Percentiles rank a stretch among this genome's conserved stretches.
Evolutionary conservation across 2,329 filamentous ascomycete species (phyloP).

Genomic region (Beauveria sp.): DNA sequence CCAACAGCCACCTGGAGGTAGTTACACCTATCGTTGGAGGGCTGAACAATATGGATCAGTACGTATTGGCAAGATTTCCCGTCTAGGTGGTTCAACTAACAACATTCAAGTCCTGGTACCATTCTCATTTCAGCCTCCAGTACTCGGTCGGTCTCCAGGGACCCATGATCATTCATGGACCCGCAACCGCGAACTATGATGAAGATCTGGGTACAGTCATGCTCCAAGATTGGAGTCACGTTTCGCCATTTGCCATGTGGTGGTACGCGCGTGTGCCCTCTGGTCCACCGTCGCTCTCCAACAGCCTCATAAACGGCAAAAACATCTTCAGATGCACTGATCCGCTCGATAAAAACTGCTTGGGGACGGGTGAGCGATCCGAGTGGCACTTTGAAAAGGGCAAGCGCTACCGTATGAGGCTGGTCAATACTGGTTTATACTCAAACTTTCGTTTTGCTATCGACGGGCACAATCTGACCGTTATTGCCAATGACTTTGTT

Average conservation of each 20-base stretch:
- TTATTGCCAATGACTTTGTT: slow-evolving; percentile 51
- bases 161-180: slow-evolving; percentile 54
- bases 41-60: slow-evolving; percentile 43
- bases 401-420: slow-evolving; percentile 37
- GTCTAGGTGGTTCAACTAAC: neutral
- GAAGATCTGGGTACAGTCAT: slow-evolving; percentile 53
- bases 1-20: slow-evolving; percentile 34
- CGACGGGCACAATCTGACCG: slow-evolving; percentile 48
- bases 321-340: neutral
- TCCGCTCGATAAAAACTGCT: slow-evolving; percentile 11
- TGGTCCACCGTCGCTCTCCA: slow-evolving; percentile 17
- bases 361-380: slow-evolving; percentile 25
- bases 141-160: slow-evolving; percentile 51
- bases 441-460: slow-evolving; percentile 40
- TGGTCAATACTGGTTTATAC: slow-evolving; percentile 40
- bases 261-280: neutral
- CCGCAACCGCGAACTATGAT: slow-evolving; percentile 51
- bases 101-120: slow-evolving; percentile 40
- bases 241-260: neutral
- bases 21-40: slow-evolving; percentile 49
- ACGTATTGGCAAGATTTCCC: neutral
- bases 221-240: slow-evolving; percentile 53
- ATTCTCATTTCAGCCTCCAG: slow-evolving; percentile 49
- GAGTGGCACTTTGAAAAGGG: slow-evolving; percentile 32
- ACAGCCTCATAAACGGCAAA: slow-evolving; percentile 37